phyloP scores from a whole-genome alignment of 768 basidiomycete species.

The Sarcodon sp. region DNA sequence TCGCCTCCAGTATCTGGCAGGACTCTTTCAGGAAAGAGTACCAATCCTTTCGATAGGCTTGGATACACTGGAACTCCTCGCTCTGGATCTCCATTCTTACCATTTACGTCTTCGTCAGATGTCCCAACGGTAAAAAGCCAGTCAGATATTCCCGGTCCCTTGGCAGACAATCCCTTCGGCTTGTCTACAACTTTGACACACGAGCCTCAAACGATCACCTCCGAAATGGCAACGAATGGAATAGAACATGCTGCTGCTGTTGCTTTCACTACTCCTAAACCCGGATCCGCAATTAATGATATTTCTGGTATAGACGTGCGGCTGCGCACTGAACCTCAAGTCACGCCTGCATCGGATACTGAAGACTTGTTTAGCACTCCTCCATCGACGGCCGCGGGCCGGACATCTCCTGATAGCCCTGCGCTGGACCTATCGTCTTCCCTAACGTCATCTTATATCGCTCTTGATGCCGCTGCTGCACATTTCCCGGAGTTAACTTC shows the following conservation, averaged over 20 bases:
- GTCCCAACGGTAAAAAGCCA: too few species aligned
- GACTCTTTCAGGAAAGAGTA: slow-evolving; percentile 54
- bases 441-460: not conserved
- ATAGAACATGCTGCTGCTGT: slow-evolving; percentile 3
- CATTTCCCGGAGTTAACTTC: slow-evolving; percentile 1
- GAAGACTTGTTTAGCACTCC: slow-evolving; percentile 41
- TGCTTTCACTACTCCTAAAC: slow-evolving; percentile 7
- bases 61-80: slow-evolving; percentile 31
- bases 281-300: not conserved
- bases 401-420: not conserved
- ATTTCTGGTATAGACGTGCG: too few species aligned
- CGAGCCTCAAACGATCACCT: not conserved
- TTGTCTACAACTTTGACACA: slow-evolving; percentile 20
- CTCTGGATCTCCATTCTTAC: slow-evolving; percentile 48
- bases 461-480: slow-evolving; percentile 6
- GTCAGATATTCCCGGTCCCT: not conserved
- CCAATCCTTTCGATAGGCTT: slow-evolving; percentile 84
- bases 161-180: slow-evolving; percentile 37
- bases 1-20: slow-evolving; percentile 29
- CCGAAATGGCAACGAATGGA: not conserved
- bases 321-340: not conserved
- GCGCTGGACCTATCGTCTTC: not conserved
- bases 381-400: slow-evolving; percentile 26
- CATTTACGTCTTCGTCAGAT: slow-evolving; percentile 27
- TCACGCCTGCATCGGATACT: slow-evolving; percentile 10